These are phyloP conservation scores for Yarrowia sp. DNA, from an alignment of 805 yeast genomes.

Conservation along the genomic window DNA sequence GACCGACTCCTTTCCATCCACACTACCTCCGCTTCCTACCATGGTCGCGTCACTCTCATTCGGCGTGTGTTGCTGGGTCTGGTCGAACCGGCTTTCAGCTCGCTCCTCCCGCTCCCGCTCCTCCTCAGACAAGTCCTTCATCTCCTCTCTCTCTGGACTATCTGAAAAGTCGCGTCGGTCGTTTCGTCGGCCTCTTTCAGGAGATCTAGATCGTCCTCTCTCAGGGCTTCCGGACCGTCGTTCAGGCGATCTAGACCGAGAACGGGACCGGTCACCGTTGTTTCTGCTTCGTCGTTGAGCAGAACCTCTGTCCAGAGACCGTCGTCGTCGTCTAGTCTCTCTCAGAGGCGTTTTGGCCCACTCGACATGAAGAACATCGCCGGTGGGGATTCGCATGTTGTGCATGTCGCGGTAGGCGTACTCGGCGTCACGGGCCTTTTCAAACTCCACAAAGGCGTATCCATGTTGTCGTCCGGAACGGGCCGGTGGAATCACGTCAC, in stretches of 20 bases:
- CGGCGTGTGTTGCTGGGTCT: background rate
- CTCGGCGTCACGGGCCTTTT: slow-evolving; percentile 38
- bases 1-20: background rate
- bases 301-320: slow-evolving; percentile 3
- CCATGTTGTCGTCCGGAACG: slow-evolving; percentile 32
- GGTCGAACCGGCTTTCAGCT: background rate
- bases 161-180: slow-evolving; percentile 23
- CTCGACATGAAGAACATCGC: slow-evolving; percentile 36
- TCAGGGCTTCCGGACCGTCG: slow-evolving; percentile 2
- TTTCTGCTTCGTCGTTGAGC: slow-evolving; percentile 8
- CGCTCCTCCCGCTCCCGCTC: background rate
- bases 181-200: slow-evolving; percentile 1
- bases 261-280: background rate
- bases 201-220: background rate
- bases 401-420: slow-evolving; percentile 40
- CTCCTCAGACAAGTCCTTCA: background rate
- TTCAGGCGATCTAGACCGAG: background rate
- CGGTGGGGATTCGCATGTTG: slow-evolving; percentile 33
- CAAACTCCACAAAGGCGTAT: slow-evolving; percentile 38
- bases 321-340: slow-evolving; percentile 7
- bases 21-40: background rate
- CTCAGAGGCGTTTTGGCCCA: slow-evolving; percentile 29
- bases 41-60: slow-evolving; percentile 1
- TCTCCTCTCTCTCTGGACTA: slow-evolving; percentile 4
- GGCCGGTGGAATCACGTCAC: slow-evolving; percentile 38